Evolutionary conservation across 1,139 yeast species (phyloP).

Genomic region (Saccharomyces hybrid): DNA sequence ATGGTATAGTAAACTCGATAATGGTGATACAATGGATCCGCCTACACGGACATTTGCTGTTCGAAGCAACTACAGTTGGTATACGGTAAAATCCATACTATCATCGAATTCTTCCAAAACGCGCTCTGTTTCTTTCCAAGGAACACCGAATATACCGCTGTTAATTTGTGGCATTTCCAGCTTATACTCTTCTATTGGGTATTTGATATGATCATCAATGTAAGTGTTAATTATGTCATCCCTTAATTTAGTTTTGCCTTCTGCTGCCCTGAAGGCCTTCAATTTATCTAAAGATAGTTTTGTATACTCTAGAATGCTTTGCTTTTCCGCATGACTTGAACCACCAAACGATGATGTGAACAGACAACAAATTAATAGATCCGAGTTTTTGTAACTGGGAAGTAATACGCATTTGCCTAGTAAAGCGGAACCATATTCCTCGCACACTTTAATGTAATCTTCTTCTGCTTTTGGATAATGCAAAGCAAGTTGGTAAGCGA

Average conservation of each 20-base stretch:
- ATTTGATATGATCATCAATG: constrained; percentile 6
- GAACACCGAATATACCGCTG: constrained; percentile 71
- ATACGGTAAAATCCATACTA: constrained; percentile 33
- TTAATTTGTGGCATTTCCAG: constrained; percentile 70
- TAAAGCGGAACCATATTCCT: constrained; percentile 16
- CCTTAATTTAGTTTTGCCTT: neutral
- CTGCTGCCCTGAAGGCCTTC: neutral
- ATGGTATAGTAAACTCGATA: neutral
- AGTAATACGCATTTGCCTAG: constrained; percentile 23
- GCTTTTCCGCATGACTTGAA: constrained; percentile 12
- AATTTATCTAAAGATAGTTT: constrained; percentile 11
- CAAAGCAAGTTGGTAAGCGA: constrained; percentile 32
- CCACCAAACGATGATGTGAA: constrained; percentile 27
- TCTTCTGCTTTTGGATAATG: constrained; percentile 23
- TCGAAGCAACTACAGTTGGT: constrained; percentile 5
- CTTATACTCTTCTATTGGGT: constrained; percentile 14
- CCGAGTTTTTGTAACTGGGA: constrained; percentile 18
- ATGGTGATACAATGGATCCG: neutral
- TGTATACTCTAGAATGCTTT: constrained; percentile 18
- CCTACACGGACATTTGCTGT: neutral
- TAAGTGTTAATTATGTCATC: constrained; percentile 1
- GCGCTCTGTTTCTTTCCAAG: constrained; percentile 63
- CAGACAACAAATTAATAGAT: constrained; percentile 22
- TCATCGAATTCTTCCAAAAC: constrained; percentile 37
- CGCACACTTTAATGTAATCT: constrained; percentile 23